Evolutionary conservation across 257 asterid species (phyloP).

Genomic region (Penstemon barbatus): DNA sequence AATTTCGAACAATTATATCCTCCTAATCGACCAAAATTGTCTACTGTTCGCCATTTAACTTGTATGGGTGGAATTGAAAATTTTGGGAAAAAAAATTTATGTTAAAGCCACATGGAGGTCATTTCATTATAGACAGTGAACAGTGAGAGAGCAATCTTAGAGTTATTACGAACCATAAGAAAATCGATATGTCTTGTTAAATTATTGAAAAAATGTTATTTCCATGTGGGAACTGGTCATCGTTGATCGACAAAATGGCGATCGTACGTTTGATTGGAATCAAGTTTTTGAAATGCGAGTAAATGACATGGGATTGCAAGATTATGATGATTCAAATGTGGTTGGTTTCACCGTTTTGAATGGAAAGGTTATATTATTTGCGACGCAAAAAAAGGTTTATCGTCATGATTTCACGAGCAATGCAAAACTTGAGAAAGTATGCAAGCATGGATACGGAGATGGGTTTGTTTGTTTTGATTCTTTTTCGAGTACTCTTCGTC

Average conservation of each 20-base stretch:
- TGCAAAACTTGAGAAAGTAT: neutral
- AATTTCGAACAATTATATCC: too few relatives aligned
- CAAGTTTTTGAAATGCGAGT: neutral
- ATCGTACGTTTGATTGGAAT: neutral
- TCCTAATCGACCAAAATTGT: too few relatives aligned
- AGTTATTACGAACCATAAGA: too few relatives aligned
- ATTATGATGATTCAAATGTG: neutral
- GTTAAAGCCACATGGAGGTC: too few relatives aligned
- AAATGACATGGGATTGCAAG: neutral
- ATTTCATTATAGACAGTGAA: too few relatives aligned
- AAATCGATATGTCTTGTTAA: slow-evolving; percentile 10
- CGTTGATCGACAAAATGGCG: neutral
- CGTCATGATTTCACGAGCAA: neutral
- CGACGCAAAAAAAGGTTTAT: neutral
- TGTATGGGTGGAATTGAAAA: too few relatives aligned
- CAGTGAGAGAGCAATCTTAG: too few relatives aligned
- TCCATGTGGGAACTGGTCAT: neutral
- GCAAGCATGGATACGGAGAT: neutral
- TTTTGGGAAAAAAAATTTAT: too few relatives aligned
- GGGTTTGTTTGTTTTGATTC: too few relatives aligned
- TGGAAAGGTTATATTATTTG: neutral
- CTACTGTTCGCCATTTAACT: too few relatives aligned
- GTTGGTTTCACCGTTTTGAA: neutral
- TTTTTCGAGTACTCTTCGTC: slow-evolving; percentile 15
- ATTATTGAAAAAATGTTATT: neutral